phyloP scores from a whole-genome alignment of 2,329 filamentous ascomycete species.

The Aureobasidium sp. region DNA sequence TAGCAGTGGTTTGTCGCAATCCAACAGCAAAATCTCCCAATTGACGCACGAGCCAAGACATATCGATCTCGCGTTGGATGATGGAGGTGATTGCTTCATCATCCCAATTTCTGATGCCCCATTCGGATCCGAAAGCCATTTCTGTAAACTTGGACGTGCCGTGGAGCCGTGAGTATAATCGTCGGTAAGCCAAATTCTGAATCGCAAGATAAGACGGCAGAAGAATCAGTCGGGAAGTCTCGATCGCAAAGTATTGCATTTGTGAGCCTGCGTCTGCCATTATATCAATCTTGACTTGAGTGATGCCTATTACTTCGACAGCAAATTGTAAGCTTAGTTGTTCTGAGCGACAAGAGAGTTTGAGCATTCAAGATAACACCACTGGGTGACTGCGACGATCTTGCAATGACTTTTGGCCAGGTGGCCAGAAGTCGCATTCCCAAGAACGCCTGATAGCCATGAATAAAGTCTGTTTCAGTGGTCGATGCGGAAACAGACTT shows the following conservation, averaged over 20 bases:
- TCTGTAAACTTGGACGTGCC: background rate
- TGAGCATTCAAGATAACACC: too few species aligned
- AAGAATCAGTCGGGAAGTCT: background rate
- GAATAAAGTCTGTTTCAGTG: too few species aligned
- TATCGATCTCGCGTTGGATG: background rate
- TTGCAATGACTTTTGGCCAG: background rate
- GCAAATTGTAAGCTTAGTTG: too few species aligned
- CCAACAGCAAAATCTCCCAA: background rate
- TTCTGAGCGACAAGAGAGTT: too few species aligned
- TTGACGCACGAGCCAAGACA: background rate
- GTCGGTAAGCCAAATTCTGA: background rate
- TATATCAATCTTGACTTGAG: too few species aligned
- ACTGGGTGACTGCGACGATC: too few species aligned
- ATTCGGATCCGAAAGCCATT: background rate
- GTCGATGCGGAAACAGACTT: too few species aligned
- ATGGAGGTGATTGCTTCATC: background rate
- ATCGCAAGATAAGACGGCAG: background rate
- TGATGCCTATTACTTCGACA: too few species aligned
- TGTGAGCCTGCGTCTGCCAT: background rate
- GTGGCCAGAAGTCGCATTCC: too few species aligned
- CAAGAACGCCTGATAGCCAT: too few species aligned
- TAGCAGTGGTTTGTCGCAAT: background rate
- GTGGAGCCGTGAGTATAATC: background rate
- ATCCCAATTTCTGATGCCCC: background rate
- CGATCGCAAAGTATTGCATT: background rate